Percentiles rank a stretch among this genome's conserved stretches.
Evolutionary conservation across 163 green algal genomes (phyloP).

Genomic region (Volvox carteri): DNA sequence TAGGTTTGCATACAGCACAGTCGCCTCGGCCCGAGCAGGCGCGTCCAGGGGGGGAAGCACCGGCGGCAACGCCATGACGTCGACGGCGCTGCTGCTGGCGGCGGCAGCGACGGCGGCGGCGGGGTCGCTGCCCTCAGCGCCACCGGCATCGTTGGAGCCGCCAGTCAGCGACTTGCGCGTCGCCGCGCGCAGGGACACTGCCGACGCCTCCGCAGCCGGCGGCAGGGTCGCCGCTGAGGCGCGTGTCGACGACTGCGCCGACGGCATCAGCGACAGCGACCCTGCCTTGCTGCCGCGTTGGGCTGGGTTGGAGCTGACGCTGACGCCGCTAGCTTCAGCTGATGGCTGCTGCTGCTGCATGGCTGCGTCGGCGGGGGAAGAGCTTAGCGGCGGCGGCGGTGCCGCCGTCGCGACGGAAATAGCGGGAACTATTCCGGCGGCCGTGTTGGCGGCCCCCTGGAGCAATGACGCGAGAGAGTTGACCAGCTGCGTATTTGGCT

Average conservation of each 20-base stretch:
- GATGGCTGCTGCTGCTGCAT: neutral
- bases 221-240: neutral
- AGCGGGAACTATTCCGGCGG: neutral
- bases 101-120: neutral
- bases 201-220: neutral
- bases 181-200: neutral
- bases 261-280: neutral
- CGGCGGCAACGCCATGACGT: neutral
- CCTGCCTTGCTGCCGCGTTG: neutral
- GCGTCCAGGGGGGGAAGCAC: slow-evolving; percentile 27
- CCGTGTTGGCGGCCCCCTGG: neutral
- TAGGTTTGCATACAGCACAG: slow-evolving; percentile 35
- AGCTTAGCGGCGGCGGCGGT: neutral
- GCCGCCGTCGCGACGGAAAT: neutral
- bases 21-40: neutral
- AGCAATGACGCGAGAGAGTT: neutral
- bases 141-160: neutral
- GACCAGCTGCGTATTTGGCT: slow-evolving; percentile 1
- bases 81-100: neutral
- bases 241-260: neutral
- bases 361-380: neutral
- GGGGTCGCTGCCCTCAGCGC: neutral
- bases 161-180: neutral
- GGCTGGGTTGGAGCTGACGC: neutral
- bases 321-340: neutral